Percentiles rank a stretch among this genome's conserved stretches.
Conservation (phyloP, 495 filamentous ascomycete species). For the Talaromyces ruber region DNA sequence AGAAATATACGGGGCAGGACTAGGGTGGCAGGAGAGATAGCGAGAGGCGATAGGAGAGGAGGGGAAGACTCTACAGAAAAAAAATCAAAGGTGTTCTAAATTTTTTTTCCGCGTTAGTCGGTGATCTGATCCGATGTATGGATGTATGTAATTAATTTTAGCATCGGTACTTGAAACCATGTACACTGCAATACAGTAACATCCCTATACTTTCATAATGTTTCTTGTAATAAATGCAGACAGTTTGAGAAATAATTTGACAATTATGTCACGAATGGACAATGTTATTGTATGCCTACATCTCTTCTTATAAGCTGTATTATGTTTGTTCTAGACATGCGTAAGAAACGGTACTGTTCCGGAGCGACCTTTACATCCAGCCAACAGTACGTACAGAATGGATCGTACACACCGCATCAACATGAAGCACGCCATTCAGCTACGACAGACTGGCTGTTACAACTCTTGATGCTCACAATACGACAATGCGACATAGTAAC, state of each 20-base stretch:
- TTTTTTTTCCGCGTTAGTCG: neutral
- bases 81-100: neutral
- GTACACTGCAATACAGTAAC: neutral
- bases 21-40: constrained; percentile 15
- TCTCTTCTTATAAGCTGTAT: neutral
- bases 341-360: neutral
- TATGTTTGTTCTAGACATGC: neutral
- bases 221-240: too few species aligned
- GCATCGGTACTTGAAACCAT: neutral
- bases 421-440: neutral
- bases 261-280: neutral
- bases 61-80: neutral
- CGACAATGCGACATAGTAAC: neutral
- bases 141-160: constrained; percentile 2
- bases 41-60: neutral
- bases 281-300: neutral
- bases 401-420: constrained; percentile 1
- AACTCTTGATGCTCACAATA: neutral
- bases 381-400: neutral
- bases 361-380: neutral
- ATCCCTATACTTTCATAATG: neutral
- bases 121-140: constrained; percentile 1
- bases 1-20: constrained; percentile 16
- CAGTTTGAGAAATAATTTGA: neutral
- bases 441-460: neutral